Base-by-base conservation (phyloP, 768 basidiomycete genomes). In the Boletus barrowsii region DNA sequence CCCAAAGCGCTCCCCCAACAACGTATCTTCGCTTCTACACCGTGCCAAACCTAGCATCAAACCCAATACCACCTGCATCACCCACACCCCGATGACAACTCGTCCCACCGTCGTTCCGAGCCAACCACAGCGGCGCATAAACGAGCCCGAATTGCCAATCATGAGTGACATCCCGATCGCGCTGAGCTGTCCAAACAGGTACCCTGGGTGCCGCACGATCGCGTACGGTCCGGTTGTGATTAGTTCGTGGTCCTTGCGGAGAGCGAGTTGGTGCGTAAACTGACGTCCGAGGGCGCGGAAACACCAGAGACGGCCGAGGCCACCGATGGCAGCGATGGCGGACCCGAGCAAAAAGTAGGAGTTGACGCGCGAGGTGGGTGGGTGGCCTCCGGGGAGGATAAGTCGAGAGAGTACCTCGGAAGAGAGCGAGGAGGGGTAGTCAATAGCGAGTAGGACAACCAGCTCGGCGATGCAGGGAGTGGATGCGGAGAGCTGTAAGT, bases 151-250 rank as follows among this genome's bases (percentile, higher is more conserved):
- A 37, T 68, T 67, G 10, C 60, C 63, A 39, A 70, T 66, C 22
- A 67, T 60, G 22, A 74, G 49, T n/a, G 72, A 62, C 48, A 70
- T 57, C 1, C 75, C 73, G 0, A 62, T 6, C n/a, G 56, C 53
- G 8, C 64, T 56, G 3, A 78, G 20, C 3, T 17, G 30, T 4
- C 35, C 67, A 10, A 62, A 62, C 9, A 66, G 49, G 47, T 75
- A 76, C 14, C 72, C 58, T 0, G 74, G 74, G 45, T 75, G 74
- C 10, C 74, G 72, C 0, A 74, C 68, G 49, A 68, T 53, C 10
- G 61, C 56, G 53, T 75, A 75, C 3, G 74, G 73, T 0, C 75
- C 75, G 2, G 61, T 51, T 2, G 66, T 73, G 24, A 75, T 48
- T 5, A 75, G 67, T 11, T 44, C 18, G 46, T 75, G 74, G 3